Evolutionary conservation across 2,329 filamentous ascomycete species (phyloP).

Genomic region (Aspergillus intermedius): DNA sequence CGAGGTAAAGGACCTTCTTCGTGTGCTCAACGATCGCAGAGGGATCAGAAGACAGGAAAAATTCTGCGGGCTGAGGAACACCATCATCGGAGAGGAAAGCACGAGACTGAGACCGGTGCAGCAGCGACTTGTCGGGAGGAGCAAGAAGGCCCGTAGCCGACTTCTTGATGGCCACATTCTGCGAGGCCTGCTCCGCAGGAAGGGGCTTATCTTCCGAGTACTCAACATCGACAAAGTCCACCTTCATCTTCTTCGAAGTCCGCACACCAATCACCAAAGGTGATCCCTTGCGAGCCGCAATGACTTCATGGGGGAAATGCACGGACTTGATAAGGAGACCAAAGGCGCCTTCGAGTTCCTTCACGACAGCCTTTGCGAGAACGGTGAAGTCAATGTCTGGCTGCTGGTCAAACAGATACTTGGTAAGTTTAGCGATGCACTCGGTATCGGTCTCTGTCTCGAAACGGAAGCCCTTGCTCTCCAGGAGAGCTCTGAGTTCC

Average conservation of each 20-base stretch:
- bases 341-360: slow-evolving; percentile 96
- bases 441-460: slow-evolving; percentile 99
- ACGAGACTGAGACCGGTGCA: slow-evolving; percentile 96
- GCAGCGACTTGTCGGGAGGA: slow-evolving; percentile 91
- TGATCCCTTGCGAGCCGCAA: slow-evolving; percentile 96
- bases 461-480: slow-evolving; percentile 93
- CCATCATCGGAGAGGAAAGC: slow-evolving; percentile 99
- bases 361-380: slow-evolving; percentile 94
- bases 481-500: slow-evolving; percentile 89
- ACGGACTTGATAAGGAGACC: slow-evolving; percentile 97
- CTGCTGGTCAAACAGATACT: slow-evolving; percentile 95
- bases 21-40: slow-evolving; percentile 99
- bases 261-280: slow-evolving; percentile 95
- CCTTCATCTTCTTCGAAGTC: slow-evolving; percentile 99
- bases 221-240: slow-evolving; percentile 98
- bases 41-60: slow-evolving; percentile 98
- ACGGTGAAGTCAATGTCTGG: slow-evolving; percentile 93
- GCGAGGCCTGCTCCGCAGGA: slow-evolving; percentile 86
- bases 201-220: slow-evolving; percentile 85
- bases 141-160: slow-evolving; percentile 67
- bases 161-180: slow-evolving; percentile 97
- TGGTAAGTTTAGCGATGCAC: slow-evolving; percentile 97
- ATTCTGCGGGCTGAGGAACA: slow-evolving; percentile 95
- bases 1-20: slow-evolving; percentile 99
- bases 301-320: slow-evolving; percentile 95